Conservation (phyloP, 768 basidiomycete genomes). For the Podaxis pistillaris region DNA sequence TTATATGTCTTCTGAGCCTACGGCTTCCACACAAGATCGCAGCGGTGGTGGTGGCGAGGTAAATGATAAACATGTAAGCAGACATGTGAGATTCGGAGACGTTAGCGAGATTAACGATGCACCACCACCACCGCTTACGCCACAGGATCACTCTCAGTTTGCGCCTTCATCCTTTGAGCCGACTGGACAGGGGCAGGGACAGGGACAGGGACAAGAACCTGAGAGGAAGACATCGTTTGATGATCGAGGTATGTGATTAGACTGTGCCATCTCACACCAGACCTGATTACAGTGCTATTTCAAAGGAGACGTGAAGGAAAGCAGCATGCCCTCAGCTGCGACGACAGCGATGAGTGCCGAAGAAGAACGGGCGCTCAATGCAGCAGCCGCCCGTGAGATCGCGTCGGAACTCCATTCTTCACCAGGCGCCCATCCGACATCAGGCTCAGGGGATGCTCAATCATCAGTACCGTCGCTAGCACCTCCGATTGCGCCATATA, state of each 20-base stretch:
- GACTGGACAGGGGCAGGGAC: neutral
- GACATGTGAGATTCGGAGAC: conserved; percentile 45
- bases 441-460: neutral
- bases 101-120: conserved; percentile 39
- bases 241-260: neutral
- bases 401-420: conserved; percentile 58
- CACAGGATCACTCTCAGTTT: conserved; percentile 14
- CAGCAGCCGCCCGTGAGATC: conserved; percentile 68
- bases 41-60: neutral
- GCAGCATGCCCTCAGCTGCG: conserved; percentile 35
- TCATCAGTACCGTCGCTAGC: neutral
- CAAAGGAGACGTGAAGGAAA: neutral
- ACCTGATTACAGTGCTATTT: neutral
- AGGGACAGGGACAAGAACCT: neutral
- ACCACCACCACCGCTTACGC: conserved; percentile 26
- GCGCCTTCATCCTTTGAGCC: neutral
- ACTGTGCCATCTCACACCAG: too few relatives aligned
- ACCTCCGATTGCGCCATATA: conserved; percentile 5
- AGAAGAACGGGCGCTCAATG: conserved; percentile 54
- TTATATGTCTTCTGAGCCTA: conserved; percentile 32
- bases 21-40: neutral
- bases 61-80: conserved; percentile 25
- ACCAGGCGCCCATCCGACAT: neutral
- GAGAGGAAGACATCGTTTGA: neutral
- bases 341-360: conserved; percentile 28